Percentiles rank a stretch among this genome's conserved stretches.
Conservation (phyloP, 495 filamentous ascomycete genomes). For the Xylaria intraflava region DNA sequence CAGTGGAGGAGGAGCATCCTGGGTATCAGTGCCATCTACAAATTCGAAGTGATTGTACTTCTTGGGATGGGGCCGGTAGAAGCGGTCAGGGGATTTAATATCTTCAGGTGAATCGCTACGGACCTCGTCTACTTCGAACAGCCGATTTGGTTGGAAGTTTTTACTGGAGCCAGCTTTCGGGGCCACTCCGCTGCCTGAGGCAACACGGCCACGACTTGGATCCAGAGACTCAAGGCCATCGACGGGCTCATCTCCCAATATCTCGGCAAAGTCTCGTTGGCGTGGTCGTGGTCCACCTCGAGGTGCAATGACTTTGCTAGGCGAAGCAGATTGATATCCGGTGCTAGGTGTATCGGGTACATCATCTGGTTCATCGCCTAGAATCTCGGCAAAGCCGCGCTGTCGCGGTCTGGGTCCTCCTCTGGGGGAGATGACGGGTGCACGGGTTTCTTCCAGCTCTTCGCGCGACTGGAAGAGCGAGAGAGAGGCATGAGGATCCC, state of each 20-base stretch:
- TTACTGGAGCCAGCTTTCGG: conserved; percentile 62
- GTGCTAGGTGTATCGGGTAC: conserved; percentile 43
- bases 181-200: conserved; percentile 41
- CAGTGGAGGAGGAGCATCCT: conserved; percentile 28
- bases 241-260: conserved; percentile 33
- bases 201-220: neutral
- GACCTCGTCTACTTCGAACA: conserved; percentile 59
- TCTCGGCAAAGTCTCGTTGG: conserved; percentile 44
- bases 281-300: conserved; percentile 34
- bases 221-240: conserved; percentile 11
- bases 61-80: conserved; percentile 57
- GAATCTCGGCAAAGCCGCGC: conserved; percentile 47
- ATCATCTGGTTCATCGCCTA: conserved; percentile 37
- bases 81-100: conserved; percentile 32
- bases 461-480: conserved; percentile 63
- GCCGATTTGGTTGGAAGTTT: conserved; percentile 60
- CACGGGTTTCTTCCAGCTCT: conserved; percentile 38
- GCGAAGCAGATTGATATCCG: conserved; percentile 35
- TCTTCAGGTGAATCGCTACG: conserved; percentile 31
- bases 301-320: conserved; percentile 35
- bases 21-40: conserved; percentile 52
- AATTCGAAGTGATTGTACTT: conserved; percentile 89
- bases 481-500: conserved; percentile 70
- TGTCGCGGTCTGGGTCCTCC: conserved; percentile 41
- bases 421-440: conserved; percentile 46